Conservation (phyloP, 805 yeast genomes). For the Metschnikowia peoriensis region DNA sequence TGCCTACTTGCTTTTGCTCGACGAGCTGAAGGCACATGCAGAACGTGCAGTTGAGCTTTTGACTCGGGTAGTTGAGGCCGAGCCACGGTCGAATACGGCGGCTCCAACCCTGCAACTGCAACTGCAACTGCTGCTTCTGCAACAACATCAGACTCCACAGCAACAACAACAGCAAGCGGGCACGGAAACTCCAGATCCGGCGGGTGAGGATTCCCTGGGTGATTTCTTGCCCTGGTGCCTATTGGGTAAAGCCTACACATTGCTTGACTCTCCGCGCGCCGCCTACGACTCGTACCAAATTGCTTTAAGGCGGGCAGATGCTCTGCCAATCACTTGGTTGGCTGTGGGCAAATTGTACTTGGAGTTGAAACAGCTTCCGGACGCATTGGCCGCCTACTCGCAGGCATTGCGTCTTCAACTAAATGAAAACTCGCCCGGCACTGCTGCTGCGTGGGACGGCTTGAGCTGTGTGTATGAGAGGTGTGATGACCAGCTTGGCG, state of each 20-base stretch:
- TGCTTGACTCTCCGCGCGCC: constrained; percentile 44
- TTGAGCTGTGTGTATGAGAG: constrained; percentile 60
- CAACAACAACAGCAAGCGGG: constrained; percentile 1
- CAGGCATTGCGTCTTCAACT: constrained; percentile 57
- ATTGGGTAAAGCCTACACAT: constrained; percentile 51
- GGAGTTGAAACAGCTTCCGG: constrained; percentile 57
- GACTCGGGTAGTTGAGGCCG: constrained; percentile 19
- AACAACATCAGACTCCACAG: neutral
- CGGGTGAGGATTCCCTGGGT: constrained; percentile 26
- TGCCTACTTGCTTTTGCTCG: constrained; percentile 47
- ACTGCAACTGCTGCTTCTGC: neutral
- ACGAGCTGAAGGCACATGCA: constrained; percentile 19
- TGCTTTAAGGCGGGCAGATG: constrained; percentile 51
- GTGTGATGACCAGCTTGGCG: constrained; percentile 57
- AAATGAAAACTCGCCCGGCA: constrained; percentile 45
- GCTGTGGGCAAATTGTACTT: constrained; percentile 63
- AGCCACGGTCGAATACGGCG: constrained; percentile 14
- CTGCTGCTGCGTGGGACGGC: constrained; percentile 67
- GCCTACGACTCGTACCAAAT: constrained; percentile 57
- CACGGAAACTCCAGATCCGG: constrained; percentile 17
- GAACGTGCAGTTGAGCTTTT: constrained; percentile 20
- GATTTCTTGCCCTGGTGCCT: constrained; percentile 61
- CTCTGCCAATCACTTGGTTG: constrained; percentile 62
- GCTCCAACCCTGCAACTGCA: neutral
- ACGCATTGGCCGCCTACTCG: constrained; percentile 65